Base-by-base conservation (phyloP, 2,329 filamentous ascomycete genomes). In the Alternaria dauci region DNA sequence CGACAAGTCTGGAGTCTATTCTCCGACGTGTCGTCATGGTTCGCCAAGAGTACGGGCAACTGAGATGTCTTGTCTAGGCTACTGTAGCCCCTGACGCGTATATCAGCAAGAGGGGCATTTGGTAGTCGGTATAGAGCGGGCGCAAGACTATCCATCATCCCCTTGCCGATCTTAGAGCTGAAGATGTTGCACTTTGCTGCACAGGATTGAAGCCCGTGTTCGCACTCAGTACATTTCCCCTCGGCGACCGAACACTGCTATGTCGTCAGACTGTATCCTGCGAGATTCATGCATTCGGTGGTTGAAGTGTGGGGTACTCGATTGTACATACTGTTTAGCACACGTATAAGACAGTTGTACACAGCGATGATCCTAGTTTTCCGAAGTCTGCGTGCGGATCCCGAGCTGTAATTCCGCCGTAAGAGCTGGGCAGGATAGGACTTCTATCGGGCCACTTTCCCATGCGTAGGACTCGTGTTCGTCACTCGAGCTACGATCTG, bases 301-400 rank as follows among this genome's bases (percentile, higher is more conserved):
- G 82, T 80, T 9, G 80, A 72, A 42, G 89, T 75, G 66, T 84
- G 79, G 11, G 65, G 81, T 1, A 86, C 86, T 73, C 89, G 87
- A 41, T 84, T 82, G 72, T 86, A 88, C 70, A 90, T 88, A 69
- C 82, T 85, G 76, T 90, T 89, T 80, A 86, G 88, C 55, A 86
- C 86, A 42, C 87, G 85, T 63, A 89, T 84, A 68, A 89, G 85
- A 57, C 84, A 79, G 69, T 89, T 89, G 80, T 89, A 87, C 51
- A 88, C 78, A 52, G 88, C 74, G 3, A 83, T 81, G 87, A 88
- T 89, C 75, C 89, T 85, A 16, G 86, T 87, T 0, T 87, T 23
- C 20, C 20, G 20, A 23, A 4, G 20, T 23, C 86, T 23, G 85
- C 85, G 0, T 39, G 14, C 81, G 82, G 1, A 85, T 87, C 74